These are phyloP conservation scores for Apiotrichum domesticum DNA, from an alignment of 1,284 basidiomycete genomes.

Conservation along the genomic window DNA sequence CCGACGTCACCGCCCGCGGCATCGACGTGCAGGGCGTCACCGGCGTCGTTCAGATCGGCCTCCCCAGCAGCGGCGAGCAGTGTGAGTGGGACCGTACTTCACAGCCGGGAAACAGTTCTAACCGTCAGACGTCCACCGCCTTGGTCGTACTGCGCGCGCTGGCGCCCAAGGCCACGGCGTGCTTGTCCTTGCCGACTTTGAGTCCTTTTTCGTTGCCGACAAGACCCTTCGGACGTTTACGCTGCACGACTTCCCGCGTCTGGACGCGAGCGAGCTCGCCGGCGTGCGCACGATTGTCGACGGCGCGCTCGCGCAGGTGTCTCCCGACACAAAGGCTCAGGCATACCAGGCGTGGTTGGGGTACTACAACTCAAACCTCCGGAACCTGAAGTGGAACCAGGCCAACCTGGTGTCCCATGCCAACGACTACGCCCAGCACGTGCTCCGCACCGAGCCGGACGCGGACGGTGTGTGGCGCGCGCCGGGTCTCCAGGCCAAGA, in stretches of 20 bases:
- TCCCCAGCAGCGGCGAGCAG: conserved; percentile 47
- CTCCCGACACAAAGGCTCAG: conserved; percentile 49
- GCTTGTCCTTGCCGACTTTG: conserved; percentile 55
- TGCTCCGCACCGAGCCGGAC: conserved; percentile 49
- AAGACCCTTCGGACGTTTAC: conserved; percentile 50
- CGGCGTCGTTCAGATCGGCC: conserved; percentile 54
- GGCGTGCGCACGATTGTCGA: conserved; percentile 25
- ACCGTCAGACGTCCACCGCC: conserved; percentile 45
- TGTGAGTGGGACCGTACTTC: conserved; percentile 28
- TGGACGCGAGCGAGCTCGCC: conserved; percentile 13
- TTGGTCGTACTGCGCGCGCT: conserved; percentile 53
- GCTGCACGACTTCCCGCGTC: conserved; percentile 35
- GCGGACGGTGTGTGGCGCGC: conserved; percentile 23
- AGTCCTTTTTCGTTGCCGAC: conserved; percentile 54
- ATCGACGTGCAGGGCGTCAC: conserved; percentile 51
- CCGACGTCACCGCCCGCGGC: conserved; percentile 53
- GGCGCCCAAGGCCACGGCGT: conserved; percentile 54
- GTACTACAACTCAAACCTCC: conserved; percentile 54
- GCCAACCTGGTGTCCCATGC: conserved; percentile 50
- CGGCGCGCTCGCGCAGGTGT: conserved; percentile 31
- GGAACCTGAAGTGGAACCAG: conserved; percentile 48
- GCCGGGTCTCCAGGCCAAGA: conserved; percentile 53
- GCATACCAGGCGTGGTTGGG: conserved; percentile 58
- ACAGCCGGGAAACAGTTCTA: background rate
- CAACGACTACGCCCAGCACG: conserved; percentile 51